phyloP scores from a whole-genome alignment of 116 monocot species.

The Iris pallida region DNA sequence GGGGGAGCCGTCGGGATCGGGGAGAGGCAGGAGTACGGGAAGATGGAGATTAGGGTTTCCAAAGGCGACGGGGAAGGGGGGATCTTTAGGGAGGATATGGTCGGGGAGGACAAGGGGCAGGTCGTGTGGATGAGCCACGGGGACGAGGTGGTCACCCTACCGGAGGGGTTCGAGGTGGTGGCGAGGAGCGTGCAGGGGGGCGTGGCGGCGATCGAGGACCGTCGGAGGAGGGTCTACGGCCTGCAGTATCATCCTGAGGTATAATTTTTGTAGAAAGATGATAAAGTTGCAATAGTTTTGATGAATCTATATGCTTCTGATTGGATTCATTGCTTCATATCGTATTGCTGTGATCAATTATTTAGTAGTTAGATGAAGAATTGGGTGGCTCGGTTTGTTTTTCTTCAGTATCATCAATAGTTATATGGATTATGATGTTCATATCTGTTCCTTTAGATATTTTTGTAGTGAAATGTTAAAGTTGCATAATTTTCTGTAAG shows the following conservation, averaged over 20 bases:
- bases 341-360: too few species aligned
- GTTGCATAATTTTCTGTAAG: too few species aligned
- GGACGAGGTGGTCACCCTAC: constrained; percentile 70
- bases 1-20: constrained; percentile 73
- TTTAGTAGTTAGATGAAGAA: too few species aligned
- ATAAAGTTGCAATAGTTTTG: too few species aligned
- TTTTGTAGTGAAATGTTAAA: too few species aligned
- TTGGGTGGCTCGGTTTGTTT: too few species aligned
- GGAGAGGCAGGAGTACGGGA: constrained; percentile 91
- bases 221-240: constrained; percentile 55
- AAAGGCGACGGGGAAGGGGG: constrained; percentile 28
- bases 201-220: constrained; percentile 76
- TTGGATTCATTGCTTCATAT: too few species aligned
- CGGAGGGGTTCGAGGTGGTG: constrained; percentile 73
- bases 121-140: constrained; percentile 99
- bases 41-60: constrained; percentile 70
- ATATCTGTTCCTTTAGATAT: too few species aligned
- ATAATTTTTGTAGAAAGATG: neutral
- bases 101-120: constrained; percentile 47
- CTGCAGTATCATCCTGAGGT: constrained; percentile 76
- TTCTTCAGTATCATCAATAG: too few species aligned
- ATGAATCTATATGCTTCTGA: too few species aligned
- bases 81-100: too few species aligned
- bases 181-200: constrained; percentile 80
- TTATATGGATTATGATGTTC: too few species aligned